Evolutionary conservation across 2,329 filamentous ascomycete genomes (phyloP).

Genomic region (Paraconiothyrium sp.): DNA sequence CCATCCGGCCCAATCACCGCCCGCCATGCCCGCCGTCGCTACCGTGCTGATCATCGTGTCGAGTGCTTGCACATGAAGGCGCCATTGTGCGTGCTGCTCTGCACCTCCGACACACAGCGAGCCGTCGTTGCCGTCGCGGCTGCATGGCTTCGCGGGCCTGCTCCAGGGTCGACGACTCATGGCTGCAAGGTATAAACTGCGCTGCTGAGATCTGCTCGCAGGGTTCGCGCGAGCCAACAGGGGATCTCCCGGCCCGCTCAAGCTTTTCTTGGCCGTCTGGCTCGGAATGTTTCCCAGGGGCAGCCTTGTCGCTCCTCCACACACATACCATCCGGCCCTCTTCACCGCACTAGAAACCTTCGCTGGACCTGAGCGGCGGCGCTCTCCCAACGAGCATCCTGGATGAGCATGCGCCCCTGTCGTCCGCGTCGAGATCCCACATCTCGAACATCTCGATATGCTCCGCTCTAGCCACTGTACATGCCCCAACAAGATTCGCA

Average conservation of each 20-base stretch:
- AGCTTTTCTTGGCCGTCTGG: constrained; percentile 26
- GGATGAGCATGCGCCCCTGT: constrained; percentile 7
- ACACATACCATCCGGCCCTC: constrained; percentile 18
- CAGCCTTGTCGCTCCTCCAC: constrained; percentile 23
- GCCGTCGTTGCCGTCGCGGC: neutral
- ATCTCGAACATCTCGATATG: neutral
- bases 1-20: neutral
- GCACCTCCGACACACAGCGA: neutral
- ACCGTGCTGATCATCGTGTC: neutral
- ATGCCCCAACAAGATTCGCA: constrained; percentile 7
- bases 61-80: neutral
- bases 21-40: neutral
- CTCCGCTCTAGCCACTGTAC: neutral
- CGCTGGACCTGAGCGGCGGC: neutral
- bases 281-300: constrained; percentile 28
- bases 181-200: constrained; percentile 30
- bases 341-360: neutral
- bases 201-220: constrained; percentile 20
- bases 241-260: constrained; percentile 25
- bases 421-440: constrained; percentile 3
- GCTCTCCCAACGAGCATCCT: neutral
- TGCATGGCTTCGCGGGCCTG: constrained; percentile 18
- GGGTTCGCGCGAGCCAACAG: constrained; percentile 16
- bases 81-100: neutral
- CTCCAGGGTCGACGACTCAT: constrained; percentile 5